Percentiles rank a stretch among this genome's conserved stretches.
Conservation (phyloP, 345 rosid genomes). For the Eucalyptus brandiana region DNA sequence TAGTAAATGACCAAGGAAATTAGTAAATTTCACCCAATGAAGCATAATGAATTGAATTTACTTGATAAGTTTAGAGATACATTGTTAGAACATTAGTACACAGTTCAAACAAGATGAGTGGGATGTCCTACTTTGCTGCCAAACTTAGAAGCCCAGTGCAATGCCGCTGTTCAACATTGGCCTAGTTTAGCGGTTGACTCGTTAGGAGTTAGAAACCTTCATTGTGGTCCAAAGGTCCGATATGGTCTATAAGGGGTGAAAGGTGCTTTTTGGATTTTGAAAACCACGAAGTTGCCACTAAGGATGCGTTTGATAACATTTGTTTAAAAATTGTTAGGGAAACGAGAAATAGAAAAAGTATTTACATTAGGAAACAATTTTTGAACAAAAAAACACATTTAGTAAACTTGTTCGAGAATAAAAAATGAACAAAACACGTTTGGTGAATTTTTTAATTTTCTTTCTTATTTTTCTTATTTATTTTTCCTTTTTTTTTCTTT, state of each 20-base stretch:
- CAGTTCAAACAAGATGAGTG: neutral
- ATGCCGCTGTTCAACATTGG: accelerated
- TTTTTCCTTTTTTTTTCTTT: no score
- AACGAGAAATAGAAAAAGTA: no score
- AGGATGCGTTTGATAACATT: no score
- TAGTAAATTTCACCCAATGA: no score
- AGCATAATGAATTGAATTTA: neutral
- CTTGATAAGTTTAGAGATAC: neutral
- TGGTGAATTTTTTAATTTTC: no score
- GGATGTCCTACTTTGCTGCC: neutral
- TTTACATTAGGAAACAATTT: no score
- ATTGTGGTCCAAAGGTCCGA: neutral
- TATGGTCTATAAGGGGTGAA: neutral
- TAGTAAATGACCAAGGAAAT: neutral
- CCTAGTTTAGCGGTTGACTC: accelerated
- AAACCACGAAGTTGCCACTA: neutral
- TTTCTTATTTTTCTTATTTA: no score
- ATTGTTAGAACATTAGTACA: neutral
- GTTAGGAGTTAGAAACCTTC: neutral
- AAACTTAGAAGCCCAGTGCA: neutral
- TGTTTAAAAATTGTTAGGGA: no score
- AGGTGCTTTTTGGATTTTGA: neutral
- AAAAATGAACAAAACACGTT: no score
- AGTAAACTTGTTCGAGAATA: no score
- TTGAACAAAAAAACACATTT: no score